Evolutionary conservation across 164 flowering plant species (phyloP).

Genomic region (Kalanchoe fedtschenkoi): DNA sequence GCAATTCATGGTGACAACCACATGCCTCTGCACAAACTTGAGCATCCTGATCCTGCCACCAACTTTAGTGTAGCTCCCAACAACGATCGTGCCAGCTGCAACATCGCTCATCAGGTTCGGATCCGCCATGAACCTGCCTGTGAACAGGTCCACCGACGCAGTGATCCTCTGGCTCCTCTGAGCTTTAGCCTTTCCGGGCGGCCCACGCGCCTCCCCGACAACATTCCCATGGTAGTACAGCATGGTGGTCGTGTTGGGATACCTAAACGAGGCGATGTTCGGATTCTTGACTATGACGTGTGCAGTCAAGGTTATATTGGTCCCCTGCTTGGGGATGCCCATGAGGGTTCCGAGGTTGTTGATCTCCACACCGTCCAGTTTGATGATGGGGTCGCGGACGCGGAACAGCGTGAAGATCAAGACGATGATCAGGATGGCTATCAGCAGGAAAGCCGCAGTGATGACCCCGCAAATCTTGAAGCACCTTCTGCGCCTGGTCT

Average conservation of each 20-base stretch:
- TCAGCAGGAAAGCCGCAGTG: slow-evolving; percentile 18
- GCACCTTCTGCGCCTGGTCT: slow-evolving; percentile 11
- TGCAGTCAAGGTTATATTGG: slow-evolving; percentile 34
- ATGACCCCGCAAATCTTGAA: slow-evolving; percentile 24
- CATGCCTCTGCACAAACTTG: slow-evolving; percentile 27
- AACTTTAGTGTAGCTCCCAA: slow-evolving; percentile 35
- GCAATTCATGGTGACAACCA: slow-evolving; percentile 54
- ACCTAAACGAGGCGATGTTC: slow-evolving; percentile 42
- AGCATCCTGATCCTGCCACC: slow-evolving; percentile 47
- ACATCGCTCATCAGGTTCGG: slow-evolving; percentile 24
- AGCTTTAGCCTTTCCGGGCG: slow-evolving; percentile 38
- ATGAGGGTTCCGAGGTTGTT: slow-evolving; percentile 17
- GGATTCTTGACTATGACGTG: slow-evolving; percentile 54
- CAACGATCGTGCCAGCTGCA: slow-evolving; percentile 20
- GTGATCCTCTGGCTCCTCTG: slow-evolving; percentile 38
- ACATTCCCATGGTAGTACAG: slow-evolving; percentile 27
- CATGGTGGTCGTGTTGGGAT: slow-evolving; percentile 31
- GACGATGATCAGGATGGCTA: slow-evolving; percentile 16
- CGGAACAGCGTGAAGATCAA: slow-evolving; percentile 42
- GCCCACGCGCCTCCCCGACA: slow-evolving; percentile 40
- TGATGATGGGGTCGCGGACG: slow-evolving; percentile 35
- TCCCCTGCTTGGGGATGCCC: slow-evolving; percentile 17
- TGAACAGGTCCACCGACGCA: slow-evolving; percentile 35
- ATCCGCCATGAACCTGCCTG: slow-evolving; percentile 17
- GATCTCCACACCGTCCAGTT: slow-evolving; percentile 26